Conservation (phyloP, 352 stramenopile species). For the Salisapilia sapeloensis region DNA sequence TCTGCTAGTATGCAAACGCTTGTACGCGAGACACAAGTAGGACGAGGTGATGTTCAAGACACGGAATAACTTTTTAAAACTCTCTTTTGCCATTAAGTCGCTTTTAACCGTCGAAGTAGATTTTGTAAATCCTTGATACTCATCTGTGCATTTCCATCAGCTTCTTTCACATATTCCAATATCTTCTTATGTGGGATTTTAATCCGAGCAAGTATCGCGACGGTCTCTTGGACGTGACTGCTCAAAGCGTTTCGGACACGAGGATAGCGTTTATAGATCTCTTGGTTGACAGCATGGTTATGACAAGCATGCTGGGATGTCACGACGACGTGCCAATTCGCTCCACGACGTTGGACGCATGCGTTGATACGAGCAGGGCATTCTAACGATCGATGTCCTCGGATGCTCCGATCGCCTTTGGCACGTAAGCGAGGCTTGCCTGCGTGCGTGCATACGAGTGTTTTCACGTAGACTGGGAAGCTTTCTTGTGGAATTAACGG, state of each 20-base stretch:
- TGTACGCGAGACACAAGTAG: no score
- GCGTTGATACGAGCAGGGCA: slow-evolving; percentile 22
- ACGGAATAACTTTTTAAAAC: no score
- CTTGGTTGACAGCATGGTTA: slow-evolving; percentile 13
- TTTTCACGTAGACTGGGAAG: slow-evolving; percentile 17
- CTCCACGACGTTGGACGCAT: slow-evolving; percentile 11
- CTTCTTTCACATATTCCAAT: no score
- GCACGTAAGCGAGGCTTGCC: slow-evolving; percentile 9
- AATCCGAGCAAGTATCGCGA: slow-evolving; percentile 16
- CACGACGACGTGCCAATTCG: slow-evolving; percentile 10
- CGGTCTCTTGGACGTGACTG: slow-evolving; percentile 9
- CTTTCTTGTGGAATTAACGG: slow-evolving; percentile 8
- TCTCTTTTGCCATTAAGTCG: no score
- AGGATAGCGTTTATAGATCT: slow-evolving; percentile 12
- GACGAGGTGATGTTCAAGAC: no score
- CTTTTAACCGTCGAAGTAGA: no score
- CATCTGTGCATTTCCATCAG: no score
- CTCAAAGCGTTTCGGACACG: slow-evolving; percentile 13
- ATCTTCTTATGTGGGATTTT: no score
- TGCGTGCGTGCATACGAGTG: slow-evolving; percentile 14
- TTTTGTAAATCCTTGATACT: no score
- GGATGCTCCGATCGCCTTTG: slow-evolving; percentile 7
- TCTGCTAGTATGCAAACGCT: no score
- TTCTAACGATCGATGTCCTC: slow-evolving; percentile 12
- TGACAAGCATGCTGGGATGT: slow-evolving; percentile 16